Percentiles rank a stretch among this genome's conserved stretches.
These are phyloP conservation scores for Periconia sp. DNA, from an alignment of 2,329 filamentous ascomycete species.

Conservation along the genomic window DNA sequence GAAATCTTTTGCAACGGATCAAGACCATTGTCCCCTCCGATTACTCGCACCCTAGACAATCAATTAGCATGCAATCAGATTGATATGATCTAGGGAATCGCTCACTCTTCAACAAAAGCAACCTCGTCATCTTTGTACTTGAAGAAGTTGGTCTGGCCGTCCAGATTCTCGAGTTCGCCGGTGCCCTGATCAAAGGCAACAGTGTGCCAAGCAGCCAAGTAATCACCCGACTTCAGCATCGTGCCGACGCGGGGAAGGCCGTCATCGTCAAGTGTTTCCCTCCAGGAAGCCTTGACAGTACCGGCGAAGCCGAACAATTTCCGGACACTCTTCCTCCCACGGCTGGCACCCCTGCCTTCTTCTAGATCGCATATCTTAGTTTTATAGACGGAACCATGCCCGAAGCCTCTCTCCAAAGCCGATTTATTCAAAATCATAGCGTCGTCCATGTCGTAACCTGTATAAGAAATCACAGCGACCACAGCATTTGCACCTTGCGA, in stretches of 20 bases:
- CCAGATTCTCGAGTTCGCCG: conserved; percentile 79
- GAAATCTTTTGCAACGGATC: conserved; percentile 87
- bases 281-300: conserved; percentile 69
- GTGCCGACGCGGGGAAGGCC: conserved; percentile 82
- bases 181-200: conserved; percentile 74
- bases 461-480: conserved; percentile 98
- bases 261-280: conserved; percentile 78
- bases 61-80: no score
- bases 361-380: conserved; percentile 88
- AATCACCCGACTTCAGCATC: conserved; percentile 75
- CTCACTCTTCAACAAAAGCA: conserved; percentile 78
- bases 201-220: conserved; percentile 86
- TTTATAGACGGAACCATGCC: conserved; percentile 96
- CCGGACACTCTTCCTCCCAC: conserved; percentile 67
- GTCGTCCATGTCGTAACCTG: conserved; percentile 99
- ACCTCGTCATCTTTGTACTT: conserved; percentile 93
- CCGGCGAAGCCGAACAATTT: conserved; percentile 91
- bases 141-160: conserved; percentile 82
- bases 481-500: no score
- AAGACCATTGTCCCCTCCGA: conserved; percentile 79
- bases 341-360: conserved; percentile 70
- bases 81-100: no score
- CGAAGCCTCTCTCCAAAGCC: conserved; percentile 92
- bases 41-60: conserved; percentile 70
- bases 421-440: conserved; percentile 99